Base-by-base conservation (phyloP, 306 rosid species). In the Geum urbanum region DNA sequence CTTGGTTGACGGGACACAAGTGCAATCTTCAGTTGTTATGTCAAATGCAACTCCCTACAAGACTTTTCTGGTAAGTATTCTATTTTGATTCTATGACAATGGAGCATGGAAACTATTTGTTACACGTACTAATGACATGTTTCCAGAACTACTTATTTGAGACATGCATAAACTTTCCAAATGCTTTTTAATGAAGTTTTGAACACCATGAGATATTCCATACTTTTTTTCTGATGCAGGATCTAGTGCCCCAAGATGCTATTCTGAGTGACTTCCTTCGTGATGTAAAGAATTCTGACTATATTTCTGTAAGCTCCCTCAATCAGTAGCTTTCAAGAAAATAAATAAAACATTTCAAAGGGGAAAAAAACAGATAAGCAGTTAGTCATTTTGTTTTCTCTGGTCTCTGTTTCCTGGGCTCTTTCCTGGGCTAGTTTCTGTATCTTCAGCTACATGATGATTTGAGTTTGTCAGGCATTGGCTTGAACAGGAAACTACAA, bases 1-100 rank as follows among this genome's bases (percentile, higher is more conserved):
- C 78, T 5, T 41, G 46, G 46, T 86, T 58, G 96, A 88, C 76
- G 98, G 98, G 48, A 86, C 92, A 14, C 67, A 44, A 59, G 89
- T 92, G 73, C 85, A 57, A 71, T 82, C 96, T 79, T 90, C 97
- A 66, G 66, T 71, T 72, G 96, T 90, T 78, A 73, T 92, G 64
- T 92, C 98, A 32, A 92, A 90, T 61, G 96, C 98, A 58, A 92
- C 98, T 20, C 98, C 98, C 5, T 84, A 86, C 66, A 84, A 57
- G 79, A 92, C 97, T 49, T 92, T 90, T 75, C 76, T 80, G 96
- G 98, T 92, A 71, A 68, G 13, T 43, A 20, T 65, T 24, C n/a
- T 22, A 41, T 57, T 57, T 58, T 8, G 13, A 58, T 27, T 58
- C 19, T n/a, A 22, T 11, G 62, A 56, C 40, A 27, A 37, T 20